Evolutionary conservation across 1,139 yeast species (phyloP).

Genomic region (Pneumocystis murina): DNA sequence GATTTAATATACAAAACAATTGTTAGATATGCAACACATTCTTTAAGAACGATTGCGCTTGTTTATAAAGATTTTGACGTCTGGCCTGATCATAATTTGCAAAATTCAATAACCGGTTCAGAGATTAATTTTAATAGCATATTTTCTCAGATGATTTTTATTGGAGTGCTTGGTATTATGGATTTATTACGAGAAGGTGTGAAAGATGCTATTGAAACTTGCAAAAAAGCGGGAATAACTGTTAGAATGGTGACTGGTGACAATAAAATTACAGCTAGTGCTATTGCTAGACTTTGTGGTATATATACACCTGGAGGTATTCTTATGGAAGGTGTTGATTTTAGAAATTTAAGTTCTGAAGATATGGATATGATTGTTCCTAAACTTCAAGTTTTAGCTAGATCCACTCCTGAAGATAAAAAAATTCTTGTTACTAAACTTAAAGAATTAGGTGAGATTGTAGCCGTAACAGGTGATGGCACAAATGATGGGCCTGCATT

Average conservation of each 20-base stretch:
- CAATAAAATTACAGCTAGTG: constrained; percentile 36
- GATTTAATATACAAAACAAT: constrained; percentile 33
- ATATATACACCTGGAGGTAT: constrained; percentile 35
- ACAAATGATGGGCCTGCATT: constrained; percentile 73
- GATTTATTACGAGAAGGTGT: constrained; percentile 39
- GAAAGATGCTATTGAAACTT: constrained; percentile 27
- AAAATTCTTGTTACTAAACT: constrained; percentile 35
- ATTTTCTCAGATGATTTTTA: constrained; percentile 19
- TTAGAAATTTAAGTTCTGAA: constrained; percentile 48
- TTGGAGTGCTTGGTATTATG: constrained; percentile 36
- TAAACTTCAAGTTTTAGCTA: constrained; percentile 39
- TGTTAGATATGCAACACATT: constrained; percentile 52
- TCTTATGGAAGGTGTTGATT: constrained; percentile 86
- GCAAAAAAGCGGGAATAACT: constrained; percentile 37
- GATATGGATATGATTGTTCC: constrained; percentile 59
- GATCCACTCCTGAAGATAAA: constrained; percentile 44
- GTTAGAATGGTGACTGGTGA: constrained; percentile 35
- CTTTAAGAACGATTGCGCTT: constrained; percentile 71
- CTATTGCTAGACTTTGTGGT: constrained; percentile 36
- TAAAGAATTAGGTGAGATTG: constrained; percentile 37
- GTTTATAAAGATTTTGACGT: constrained; percentile 58
- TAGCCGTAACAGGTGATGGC: constrained; percentile 76
- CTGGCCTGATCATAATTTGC: constrained; percentile 54
- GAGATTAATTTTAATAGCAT: constrained; percentile 4
- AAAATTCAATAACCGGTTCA: constrained; percentile 19